Base-by-base conservation (phyloP, 352 stramenopile species). In the Halophytophthora polymorphica region DNA sequence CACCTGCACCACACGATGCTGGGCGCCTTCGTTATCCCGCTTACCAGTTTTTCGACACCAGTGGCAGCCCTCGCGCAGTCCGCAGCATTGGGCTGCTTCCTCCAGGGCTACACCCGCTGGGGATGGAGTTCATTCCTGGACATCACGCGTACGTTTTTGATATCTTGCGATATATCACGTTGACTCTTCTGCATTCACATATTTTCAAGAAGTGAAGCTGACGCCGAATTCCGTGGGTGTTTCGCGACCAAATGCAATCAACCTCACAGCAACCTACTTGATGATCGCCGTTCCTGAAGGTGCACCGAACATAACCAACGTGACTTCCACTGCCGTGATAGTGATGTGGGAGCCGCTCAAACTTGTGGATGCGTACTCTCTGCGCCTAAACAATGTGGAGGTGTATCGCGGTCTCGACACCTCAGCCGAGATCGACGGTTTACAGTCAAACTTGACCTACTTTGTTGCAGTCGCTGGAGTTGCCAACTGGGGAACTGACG, bases 1-100 rank as follows among this genome's bases (percentile, higher is more conserved):
- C 83, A 93, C 44, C 33, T 91, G 12, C 83, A 91, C 49, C 83
- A 93, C 53, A 74, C 82, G 0, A 88, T 90, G 75, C 44, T 91
- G 8, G 78, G 76, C 1, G 68, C 75, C 2, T 49, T 83, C 17
- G 36, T 90, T 8, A 51, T 93, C 14, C 80, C 83, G n/a, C 49
- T 90, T 33, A 93, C 83, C n/a, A 66, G 66, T 2, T 88, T 88
- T 45, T 53, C 80, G 13, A 85, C 70, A 19, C 73, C 56, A 14
- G 43, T 73, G n/a, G 78, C 83, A 13, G 77, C 74, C 0, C 57
- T 71, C 13, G 64, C 73, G 11, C 83, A 93, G 62, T 69, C 76
- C 0, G 53, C 60, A 5, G 59, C 64, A 17, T 59, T 93, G 2
- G 83, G 80, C 0, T 61, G 58, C 21, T 91, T 90, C 34, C 63